Percentiles rank a stretch among this genome's conserved stretches.
phyloP scores from a whole-genome alignment of 768 basidiomycete genomes.

The Serendipita sp. region DNA sequence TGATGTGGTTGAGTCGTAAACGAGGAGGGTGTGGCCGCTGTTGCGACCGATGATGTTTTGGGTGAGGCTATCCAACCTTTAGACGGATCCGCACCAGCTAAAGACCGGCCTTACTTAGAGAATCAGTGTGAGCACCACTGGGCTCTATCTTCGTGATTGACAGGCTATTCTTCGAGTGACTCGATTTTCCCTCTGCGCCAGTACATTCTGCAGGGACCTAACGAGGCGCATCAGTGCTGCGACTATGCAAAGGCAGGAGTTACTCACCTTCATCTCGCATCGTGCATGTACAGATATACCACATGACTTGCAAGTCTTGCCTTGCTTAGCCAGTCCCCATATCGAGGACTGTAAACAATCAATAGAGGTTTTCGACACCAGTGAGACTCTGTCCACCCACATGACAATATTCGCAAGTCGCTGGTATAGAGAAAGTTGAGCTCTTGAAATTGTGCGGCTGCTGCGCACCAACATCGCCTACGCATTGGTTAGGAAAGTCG shows the following conservation, averaged over 20 bases:
- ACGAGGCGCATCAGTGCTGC: not conserved
- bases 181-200: constrained; percentile 7
- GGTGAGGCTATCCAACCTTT: not conserved
- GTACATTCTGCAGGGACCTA: constrained; percentile 64
- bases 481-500: not conserved
- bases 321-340: constrained; percentile 77
- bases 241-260: not conserved
- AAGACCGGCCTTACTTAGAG: constrained; percentile 14
- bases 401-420: constrained; percentile 69
- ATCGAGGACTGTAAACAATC: constrained; percentile 44
- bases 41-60: not conserved
- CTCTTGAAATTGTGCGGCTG: constrained; percentile 70
- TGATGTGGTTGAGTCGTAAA: constrained; percentile 31
- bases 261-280: constrained; percentile 72
- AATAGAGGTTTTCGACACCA: not conserved
- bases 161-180: constrained; percentile 2
- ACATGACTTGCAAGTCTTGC: constrained; percentile 68
- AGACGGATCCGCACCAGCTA: not conserved
- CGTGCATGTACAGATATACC: constrained; percentile 68
- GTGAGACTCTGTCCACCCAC: constrained; percentile 23
- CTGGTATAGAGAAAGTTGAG: constrained; percentile 74
- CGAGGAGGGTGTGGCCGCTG: constrained; percentile 38
- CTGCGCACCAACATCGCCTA: constrained; percentile 60
- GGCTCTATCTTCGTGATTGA: not conserved
- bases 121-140: constrained; percentile 16